Evolutionary conservation across 2,329 filamentous ascomycete genomes (phyloP).

Genomic region (Leptoxyphium fumago): DNA sequence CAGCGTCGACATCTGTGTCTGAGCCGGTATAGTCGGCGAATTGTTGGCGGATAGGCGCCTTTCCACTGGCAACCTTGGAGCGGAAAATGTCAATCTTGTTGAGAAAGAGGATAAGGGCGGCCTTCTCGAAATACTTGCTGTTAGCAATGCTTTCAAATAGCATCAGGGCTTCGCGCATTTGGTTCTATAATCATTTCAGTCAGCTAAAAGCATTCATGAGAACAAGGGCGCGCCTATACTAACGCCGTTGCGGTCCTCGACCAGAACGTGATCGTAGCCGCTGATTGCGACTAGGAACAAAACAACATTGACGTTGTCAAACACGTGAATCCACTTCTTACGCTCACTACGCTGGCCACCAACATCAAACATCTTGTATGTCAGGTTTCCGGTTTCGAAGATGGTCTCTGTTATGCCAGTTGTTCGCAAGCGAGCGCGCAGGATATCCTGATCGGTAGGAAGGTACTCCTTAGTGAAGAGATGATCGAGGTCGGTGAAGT

Average conservation of each 20-base stretch:
- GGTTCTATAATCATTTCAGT: conserved; percentile 25
- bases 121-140: conserved; percentile 37
- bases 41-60: conserved; percentile 32
- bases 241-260: conserved; percentile 92
- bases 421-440: conserved; percentile 77
- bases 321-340: conserved; percentile 97
- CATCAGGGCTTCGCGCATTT: conserved; percentile 41
- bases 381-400: conserved; percentile 81
- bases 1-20: conserved; percentile 31
- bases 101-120: conserved; percentile 37
- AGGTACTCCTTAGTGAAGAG: conserved; percentile 58
- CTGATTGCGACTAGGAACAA: conserved; percentile 91
- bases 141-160: conserved; percentile 39
- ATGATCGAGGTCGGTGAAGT: conserved; percentile 55
- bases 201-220: conserved; percentile 1
- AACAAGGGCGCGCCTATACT: conserved; percentile 23
- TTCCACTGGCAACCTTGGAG: conserved; percentile 32
- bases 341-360: conserved; percentile 84
- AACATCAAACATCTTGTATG: conserved; percentile 94
- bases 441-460: conserved; percentile 85
- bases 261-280: conserved; percentile 89
- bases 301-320: conserved; percentile 84
- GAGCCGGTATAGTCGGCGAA: conserved; percentile 35
- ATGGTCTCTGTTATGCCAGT: conserved; percentile 93
- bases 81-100: conserved; percentile 40